Evolutionary conservation across 2,329 filamentous ascomycete species (phyloP).

Genomic region (Trichothecium sympodiale): DNA sequence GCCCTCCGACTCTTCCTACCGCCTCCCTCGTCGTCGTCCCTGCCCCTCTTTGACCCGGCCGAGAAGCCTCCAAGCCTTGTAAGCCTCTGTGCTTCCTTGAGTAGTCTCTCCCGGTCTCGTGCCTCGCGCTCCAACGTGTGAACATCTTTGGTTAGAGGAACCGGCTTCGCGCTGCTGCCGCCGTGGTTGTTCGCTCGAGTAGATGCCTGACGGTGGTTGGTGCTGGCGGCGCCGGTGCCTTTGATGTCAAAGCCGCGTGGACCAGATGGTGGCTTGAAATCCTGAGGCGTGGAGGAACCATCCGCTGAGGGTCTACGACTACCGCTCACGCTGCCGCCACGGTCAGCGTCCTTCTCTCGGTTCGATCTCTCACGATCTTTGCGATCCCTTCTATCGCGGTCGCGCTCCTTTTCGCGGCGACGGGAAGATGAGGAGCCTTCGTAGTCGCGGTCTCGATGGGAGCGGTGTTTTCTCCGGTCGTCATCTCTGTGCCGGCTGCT

Average conservation of each 20-base stretch:
- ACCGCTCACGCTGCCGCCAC: conserved; percentile 19
- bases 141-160: conserved; percentile 32
- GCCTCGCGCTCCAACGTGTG: conserved; percentile 61
- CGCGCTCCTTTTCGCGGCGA: conserved; percentile 25
- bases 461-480: conserved; percentile 29
- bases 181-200: conserved; percentile 6
- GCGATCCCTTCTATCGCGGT: conserved; percentile 24
- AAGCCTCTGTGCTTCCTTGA: conserved; percentile 59
- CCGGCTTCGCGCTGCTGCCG: conserved; percentile 2
- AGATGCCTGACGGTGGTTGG: conserved; percentile 15
- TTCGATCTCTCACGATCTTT: conserved; percentile 19
- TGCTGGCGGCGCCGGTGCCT: conserved; percentile 12
- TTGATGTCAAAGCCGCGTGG: conserved; percentile 28
- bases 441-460: conserved; percentile 30
- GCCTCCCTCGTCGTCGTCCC: conserved; percentile 31
- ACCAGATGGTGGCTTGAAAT: conserved; percentile 29
- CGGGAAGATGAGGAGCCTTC: conserved; percentile 20
- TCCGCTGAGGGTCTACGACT: conserved; percentile 20
- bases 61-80: conserved; percentile 35
- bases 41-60: conserved; percentile 35
- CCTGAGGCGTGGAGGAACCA: conserved; percentile 4
- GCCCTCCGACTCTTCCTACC: conserved; percentile 30
- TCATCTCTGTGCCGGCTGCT: conserved; percentile 26
- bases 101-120: conserved; percentile 51
- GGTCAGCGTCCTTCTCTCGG: conserved; percentile 22